A percentile compares a stretch with the other conserved stretches of the same genome.
These are phyloP conservation scores for Agrocybe chaxingu DNA, from an alignment of 768 basidiomycete species.

Conservation along the genomic window DNA sequence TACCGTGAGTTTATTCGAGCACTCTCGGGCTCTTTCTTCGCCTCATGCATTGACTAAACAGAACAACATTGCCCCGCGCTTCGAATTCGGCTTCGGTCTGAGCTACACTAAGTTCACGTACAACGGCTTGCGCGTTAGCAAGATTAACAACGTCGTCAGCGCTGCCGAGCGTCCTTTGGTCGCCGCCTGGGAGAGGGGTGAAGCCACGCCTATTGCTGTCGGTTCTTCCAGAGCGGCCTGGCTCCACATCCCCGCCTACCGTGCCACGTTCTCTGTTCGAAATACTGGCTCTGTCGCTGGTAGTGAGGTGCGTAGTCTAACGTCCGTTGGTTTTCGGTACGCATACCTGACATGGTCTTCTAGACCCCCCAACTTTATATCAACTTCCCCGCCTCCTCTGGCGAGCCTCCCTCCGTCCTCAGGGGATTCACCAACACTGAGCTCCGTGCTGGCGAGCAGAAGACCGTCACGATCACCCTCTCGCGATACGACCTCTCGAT, in stretches of 20 bases:
- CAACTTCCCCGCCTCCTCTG: conserved; percentile 57
- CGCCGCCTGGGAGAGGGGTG: conserved; percentile 55
- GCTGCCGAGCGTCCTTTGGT: conserved; percentile 34
- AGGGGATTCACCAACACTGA: conserved; percentile 66
- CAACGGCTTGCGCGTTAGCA: conserved; percentile 47
- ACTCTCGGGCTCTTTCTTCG: background rate
- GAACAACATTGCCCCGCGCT: conserved; percentile 74
- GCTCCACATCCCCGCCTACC: conserved; percentile 65
- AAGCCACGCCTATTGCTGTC: conserved; percentile 47
- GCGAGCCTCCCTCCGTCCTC: conserved; percentile 70
- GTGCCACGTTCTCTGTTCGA: conserved; percentile 58
- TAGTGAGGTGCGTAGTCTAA: conserved; percentile 49
- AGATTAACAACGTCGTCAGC: conserved; percentile 35
- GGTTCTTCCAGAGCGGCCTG: conserved; percentile 65
- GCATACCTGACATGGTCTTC: background rate
- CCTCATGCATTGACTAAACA: conserved; percentile 19
- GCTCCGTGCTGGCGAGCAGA: conserved; percentile 43
- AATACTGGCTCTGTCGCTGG: conserved; percentile 66
- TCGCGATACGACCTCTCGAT: conserved; percentile 70
- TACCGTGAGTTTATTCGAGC: conserved; percentile 38
- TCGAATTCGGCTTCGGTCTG: conserved; percentile 88
- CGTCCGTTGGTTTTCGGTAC: background rate
- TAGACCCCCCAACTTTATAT: conserved; percentile 77
- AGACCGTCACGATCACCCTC: conserved; percentile 49
- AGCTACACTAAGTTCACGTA: conserved; percentile 84